Evolutionary conservation across 306 rosid genomes (phyloP), one percentile per base, ranked within the genome.

Genomic region (Quercus aquifolioides): DNA sequence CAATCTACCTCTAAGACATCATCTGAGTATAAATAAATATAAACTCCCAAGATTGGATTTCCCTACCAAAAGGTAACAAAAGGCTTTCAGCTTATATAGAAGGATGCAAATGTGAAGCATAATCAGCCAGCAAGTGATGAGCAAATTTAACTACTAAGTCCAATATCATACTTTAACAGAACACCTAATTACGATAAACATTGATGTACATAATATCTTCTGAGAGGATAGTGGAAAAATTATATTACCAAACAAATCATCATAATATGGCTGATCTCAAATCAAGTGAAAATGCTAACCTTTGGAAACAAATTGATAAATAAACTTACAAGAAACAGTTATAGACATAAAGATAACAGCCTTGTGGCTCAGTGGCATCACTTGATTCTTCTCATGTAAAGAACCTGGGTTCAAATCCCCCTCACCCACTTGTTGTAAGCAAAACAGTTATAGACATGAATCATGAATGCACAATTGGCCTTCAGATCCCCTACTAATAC

Each of bases 11-110:
- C 93, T 65, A 81, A 82, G 74, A 95, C 94, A 62, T 93, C 96
- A 88, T 93, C 91, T 35, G 99, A 93, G 79, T 88, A 85, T 76
- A 95, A 85, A 86, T 89, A 95, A 69, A 95, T 67, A 19, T 93
- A 94, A 85, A 95, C 99, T 81, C 98, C 99, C 83, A 95, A 78
- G 75, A 95, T 90, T 23, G 99, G 99, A 87, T 89, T 95, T 78
- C 99, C 99, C 99, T 95, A 84, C 51, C 77, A 76, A 77, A 55
- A 28, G 83, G 67, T 79, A 55, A 59, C 31, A 71, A 77, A 74
- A 54, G 59, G 73, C 13, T 59, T 75, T 75, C 64, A 74, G 76
- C 69, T 65, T 28, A 68, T 79, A 74, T 67, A 73, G 58, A 75
- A 77, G 65, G 79, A 78, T 58, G 33, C 67, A 14, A 55, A 52